Evolutionary conservation across 495 filamentous ascomycete species (phyloP), one percentile per base, ranked within the genome.

Genomic region (Articulospora tetracladia): DNA sequence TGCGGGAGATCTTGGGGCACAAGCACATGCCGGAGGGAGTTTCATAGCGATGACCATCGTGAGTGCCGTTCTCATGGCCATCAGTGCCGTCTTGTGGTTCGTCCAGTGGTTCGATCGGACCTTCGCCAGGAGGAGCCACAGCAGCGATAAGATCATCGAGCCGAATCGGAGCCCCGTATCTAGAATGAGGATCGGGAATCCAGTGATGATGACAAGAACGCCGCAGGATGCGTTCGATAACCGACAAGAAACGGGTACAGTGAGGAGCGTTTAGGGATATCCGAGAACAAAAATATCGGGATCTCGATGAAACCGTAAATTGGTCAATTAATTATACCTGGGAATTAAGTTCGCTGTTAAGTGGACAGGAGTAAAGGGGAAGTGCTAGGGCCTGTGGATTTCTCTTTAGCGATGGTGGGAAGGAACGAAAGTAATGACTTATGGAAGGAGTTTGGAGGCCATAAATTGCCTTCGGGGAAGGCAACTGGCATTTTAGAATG

Each of bases 41-140:
- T 36, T 58, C 6, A n/a, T 63, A 10, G 55, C 55, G 11, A 32
- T 58, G 23, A 11, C 55, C 10, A 44, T 49, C 26, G 36, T 63
- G 1, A 49, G 48, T 34, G 27, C 34, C 17, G 28, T 55, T 0
- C 39, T 58, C 3, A 58, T 58, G 54, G n/a, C 30, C 19, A 32
- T 50, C n/a, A 36, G 12, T 7, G 17, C 34, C 1, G 20, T 30
- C 0, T n/a, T 58, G 19, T 63, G 60, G 60, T 50, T 63, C 41
- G 3, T 53, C 4, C 52, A 47, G 1, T 63, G 49, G 60, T 55
- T 58, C 58, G 26, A 49, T 28, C 6, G 4, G 20, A 56, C 32
- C 6, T 61, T 41, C 32, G 27, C 49, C 20, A 49, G 55, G 23
- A 50, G 46, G 27, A 19, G 23, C 30, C 10, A 7, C 3, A 19